Conservation (phyloP, 768 basidiomycete species). For the Nidularia pulvinata region DNA sequence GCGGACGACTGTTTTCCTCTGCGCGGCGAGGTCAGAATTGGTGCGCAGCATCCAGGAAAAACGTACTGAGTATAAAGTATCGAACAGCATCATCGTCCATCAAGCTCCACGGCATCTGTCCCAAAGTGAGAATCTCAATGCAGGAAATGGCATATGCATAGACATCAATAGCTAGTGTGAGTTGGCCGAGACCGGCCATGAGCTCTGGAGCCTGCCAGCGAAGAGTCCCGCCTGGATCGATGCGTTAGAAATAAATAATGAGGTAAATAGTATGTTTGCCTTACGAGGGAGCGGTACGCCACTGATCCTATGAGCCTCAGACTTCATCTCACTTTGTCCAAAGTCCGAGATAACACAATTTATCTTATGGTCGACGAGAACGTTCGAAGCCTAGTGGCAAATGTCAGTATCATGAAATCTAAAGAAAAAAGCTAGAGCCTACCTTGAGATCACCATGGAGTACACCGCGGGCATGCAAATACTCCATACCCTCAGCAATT, state of each 20-base stretch:
- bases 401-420: neutral
- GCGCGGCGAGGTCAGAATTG: slow-evolving; percentile 4
- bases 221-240: slow-evolving; percentile 52
- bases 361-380: slow-evolving; percentile 68
- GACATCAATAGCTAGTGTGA: slow-evolving; percentile 61
- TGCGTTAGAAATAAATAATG: neutral
- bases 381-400: slow-evolving; percentile 57
- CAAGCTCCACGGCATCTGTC: slow-evolving; percentile 56
- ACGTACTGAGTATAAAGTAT: slow-evolving; percentile 46
- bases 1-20: slow-evolving; percentile 54
- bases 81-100: slow-evolving; percentile 51
- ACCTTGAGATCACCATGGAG: slow-evolving; percentile 87
- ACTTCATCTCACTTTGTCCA: slow-evolving; percentile 80
- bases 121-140: slow-evolving; percentile 62
- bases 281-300: slow-evolving; percentile 46
- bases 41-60: slow-evolving; percentile 1
- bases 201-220: slow-evolving; percentile 78
- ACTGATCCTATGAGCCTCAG: slow-evolving; percentile 63
- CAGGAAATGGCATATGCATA: slow-evolving; percentile 72
- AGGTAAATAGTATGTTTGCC: slow-evolving; percentile 12
- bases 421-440: neutral
- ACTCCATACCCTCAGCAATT: slow-evolving; percentile 81
- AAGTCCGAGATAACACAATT: slow-evolving; percentile 82
- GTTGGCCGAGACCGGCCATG: slow-evolving; percentile 39
- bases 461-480: slow-evolving; percentile 67